phyloP scores from a whole-genome alignment of 768 basidiomycete genomes.

The Solioccasus polychromus region DNA sequence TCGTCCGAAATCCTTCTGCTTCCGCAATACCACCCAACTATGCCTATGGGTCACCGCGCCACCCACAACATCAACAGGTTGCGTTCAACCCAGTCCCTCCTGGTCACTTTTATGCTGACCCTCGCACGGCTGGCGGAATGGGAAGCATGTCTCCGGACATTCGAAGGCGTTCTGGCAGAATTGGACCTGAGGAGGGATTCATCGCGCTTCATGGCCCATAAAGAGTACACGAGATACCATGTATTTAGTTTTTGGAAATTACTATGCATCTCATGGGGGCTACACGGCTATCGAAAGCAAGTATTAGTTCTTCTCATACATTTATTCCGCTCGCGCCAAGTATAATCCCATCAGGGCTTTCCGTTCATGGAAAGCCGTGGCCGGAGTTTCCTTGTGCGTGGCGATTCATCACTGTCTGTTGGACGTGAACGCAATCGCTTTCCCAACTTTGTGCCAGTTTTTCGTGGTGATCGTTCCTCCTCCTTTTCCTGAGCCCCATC shows the following conservation, averaged over 20 bases:
- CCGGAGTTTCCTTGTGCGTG: slow-evolving; percentile 14
- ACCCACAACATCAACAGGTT: slow-evolving; percentile 27
- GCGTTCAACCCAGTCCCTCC: slow-evolving; percentile 37
- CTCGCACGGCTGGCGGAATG: slow-evolving; percentile 32
- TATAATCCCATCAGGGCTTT: not conserved
- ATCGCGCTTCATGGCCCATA: slow-evolving; percentile 31
- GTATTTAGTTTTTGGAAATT: slow-evolving; percentile 4
- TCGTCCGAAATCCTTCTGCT: slow-evolving; percentile 28
- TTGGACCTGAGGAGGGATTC: slow-evolving; percentile 34
- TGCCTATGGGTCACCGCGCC: slow-evolving; percentile 30
- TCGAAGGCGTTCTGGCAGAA: slow-evolving; percentile 28
- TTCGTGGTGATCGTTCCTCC: slow-evolving; percentile 1
- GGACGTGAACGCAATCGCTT: slow-evolving; percentile 19
- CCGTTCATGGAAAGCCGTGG: not conserved
- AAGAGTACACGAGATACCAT: slow-evolving; percentile 4
- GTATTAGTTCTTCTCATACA: not conserved
- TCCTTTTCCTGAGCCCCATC: not conserved
- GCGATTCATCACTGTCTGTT: slow-evolving; percentile 10
- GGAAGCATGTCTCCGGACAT: slow-evolving; percentile 35
- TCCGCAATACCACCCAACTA: slow-evolving; percentile 29
- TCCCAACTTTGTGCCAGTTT: not conserved
- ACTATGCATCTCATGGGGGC: not conserved
- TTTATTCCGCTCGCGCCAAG: not conserved
- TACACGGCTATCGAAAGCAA: not conserved
- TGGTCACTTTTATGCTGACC: slow-evolving; percentile 40